Conservation (phyloP, 208 protist genomes). For the Blastocrithidia nonstop region DNA sequence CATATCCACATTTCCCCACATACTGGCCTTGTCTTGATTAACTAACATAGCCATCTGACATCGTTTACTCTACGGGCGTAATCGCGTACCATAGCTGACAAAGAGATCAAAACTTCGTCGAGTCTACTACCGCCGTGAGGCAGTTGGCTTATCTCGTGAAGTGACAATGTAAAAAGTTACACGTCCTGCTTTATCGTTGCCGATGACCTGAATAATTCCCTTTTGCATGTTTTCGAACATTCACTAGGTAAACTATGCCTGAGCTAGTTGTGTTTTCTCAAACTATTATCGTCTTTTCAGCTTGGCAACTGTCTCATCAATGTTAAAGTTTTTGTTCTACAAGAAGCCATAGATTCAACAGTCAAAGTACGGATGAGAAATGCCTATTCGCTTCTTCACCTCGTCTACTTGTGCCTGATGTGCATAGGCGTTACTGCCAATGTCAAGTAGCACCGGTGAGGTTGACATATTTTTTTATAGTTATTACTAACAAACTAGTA, state of each 20-base stretch:
- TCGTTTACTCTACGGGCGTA: slow-evolving; percentile 32
- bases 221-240: slow-evolving; percentile 49
- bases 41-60: slow-evolving; percentile 59
- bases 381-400: slow-evolving; percentile 40
- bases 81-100: slow-evolving; percentile 48
- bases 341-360: slow-evolving; percentile 76
- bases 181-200: slow-evolving; percentile 45
- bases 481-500: neutral
- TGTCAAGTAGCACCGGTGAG: slow-evolving; percentile 23
- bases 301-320: slow-evolving; percentile 54
- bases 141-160: slow-evolving; percentile 22
- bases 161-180: slow-evolving; percentile 45
- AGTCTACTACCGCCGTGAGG: slow-evolving; percentile 22
- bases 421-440: slow-evolving; percentile 26
- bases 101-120: slow-evolving; percentile 57
- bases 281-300: slow-evolving; percentile 46
- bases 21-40: slow-evolving; percentile 54
- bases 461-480: slow-evolving; percentile 6
- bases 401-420: slow-evolving; percentile 47
- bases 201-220: slow-evolving; percentile 63
- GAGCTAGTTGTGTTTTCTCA: slow-evolving; percentile 32
- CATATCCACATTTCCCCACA: slow-evolving; percentile 64
- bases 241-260: slow-evolving; percentile 42
- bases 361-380: slow-evolving; percentile 53
- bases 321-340: slow-evolving; percentile 75